Conservation (phyloP, 2,329 filamentous ascomycete species). For the Colletotrichum salicis region DNA sequence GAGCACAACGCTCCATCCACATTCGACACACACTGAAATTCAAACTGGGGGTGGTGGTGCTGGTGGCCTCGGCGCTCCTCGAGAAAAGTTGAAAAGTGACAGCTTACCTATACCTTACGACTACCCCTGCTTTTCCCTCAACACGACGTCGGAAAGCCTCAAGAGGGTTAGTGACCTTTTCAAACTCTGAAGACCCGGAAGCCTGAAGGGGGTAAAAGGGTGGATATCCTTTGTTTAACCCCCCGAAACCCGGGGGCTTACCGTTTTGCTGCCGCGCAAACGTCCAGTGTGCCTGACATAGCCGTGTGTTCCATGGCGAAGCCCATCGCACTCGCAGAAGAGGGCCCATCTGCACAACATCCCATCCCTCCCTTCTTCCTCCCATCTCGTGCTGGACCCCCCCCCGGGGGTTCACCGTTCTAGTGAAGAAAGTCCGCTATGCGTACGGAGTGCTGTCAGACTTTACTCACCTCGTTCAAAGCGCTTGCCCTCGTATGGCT, state of each 20-base stretch:
- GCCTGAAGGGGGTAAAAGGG: not conserved
- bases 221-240: constrained; percentile 12
- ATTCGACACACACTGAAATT: constrained; percentile 8
- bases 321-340: constrained; percentile 11
- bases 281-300: constrained; percentile 13
- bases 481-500: not conserved
- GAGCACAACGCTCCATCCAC: constrained; percentile 15
- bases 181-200: not conserved
- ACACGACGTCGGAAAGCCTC: constrained; percentile 2
- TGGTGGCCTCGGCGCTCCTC: not conserved
- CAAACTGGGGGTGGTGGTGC: not conserved
- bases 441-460: not conserved
- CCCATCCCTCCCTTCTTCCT: constrained; percentile 10
- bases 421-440: not conserved
- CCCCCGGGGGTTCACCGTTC: not conserved
- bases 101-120: constrained; percentile 1
- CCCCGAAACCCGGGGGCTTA: constrained; percentile 13
- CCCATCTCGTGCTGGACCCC: constrained; percentile 5
- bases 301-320: not conserved
- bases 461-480: not conserved
- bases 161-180: constrained; percentile 10
- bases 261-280: constrained; percentile 1
- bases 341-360: constrained; percentile 32
- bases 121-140: not conserved
- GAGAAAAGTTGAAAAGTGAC: constrained; percentile 27